These are phyloP conservation scores for Annona squamosa DNA, from an alignment of 164 flowering plant species.

Conservation along the genomic window DNA sequence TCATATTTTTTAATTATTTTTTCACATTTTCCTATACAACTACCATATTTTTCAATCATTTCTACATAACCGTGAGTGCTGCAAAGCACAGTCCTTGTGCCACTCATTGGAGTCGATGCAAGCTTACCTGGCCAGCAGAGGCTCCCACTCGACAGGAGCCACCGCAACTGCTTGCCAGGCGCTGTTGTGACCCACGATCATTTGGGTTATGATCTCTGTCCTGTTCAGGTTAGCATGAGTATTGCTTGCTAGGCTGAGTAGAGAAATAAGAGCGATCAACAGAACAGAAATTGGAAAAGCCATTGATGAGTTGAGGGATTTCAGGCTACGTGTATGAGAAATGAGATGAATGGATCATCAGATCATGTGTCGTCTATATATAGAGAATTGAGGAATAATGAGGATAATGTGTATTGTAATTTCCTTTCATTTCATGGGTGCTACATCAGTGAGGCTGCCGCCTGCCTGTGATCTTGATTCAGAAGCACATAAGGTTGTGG, in stretches of 20 bases:
- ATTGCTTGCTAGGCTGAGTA: background rate
- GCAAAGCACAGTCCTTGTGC: constrained; percentile 16
- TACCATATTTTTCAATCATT: too few relatives aligned
- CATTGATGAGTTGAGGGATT: background rate
- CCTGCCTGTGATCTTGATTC: too few relatives aligned
- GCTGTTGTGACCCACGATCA: constrained; percentile 19
- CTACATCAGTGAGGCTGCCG: background rate
- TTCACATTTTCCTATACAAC: too few relatives aligned
- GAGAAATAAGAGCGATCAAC: background rate
- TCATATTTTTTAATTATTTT: too few relatives aligned
- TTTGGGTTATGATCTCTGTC: constrained; percentile 10
- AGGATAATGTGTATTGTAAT: background rate
- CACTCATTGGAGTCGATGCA: constrained; percentile 18
- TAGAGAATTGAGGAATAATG: background rate
- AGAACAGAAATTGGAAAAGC: background rate
- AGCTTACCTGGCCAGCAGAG: constrained; percentile 18
- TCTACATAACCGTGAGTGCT: constrained; percentile 10
- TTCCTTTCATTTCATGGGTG: background rate
- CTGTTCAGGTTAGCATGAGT: background rate
- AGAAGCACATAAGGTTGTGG: too few relatives aligned
- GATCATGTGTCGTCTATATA: background rate
- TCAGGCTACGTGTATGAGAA: background rate
- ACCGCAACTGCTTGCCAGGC: constrained; percentile 18
- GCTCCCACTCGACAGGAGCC: constrained; percentile 18
- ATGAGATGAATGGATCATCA: background rate